Evolutionary conservation across 148 eudicot genomes (phyloP), one percentile per base, ranked within the genome.

Genomic region (Limonium bicolor): DNA sequence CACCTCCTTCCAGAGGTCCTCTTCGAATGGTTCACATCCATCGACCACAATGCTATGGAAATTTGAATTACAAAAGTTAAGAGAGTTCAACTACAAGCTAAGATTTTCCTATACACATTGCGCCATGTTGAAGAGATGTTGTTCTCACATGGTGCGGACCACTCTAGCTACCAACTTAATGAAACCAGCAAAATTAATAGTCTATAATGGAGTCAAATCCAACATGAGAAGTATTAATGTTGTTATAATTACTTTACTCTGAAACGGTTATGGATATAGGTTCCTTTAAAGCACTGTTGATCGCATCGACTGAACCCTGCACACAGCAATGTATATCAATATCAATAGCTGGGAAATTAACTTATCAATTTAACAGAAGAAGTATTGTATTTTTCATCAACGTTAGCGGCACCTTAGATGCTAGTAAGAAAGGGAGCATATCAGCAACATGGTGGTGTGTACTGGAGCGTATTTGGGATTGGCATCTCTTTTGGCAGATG

Each of bases 1-100:
- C 50, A 90, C 67, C 58, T 84, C 95, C 60, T 69, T 82, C 99
- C 99, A 90, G 45, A 80, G 41, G 59, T 90, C 99, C 68, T 87
- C 96, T 25, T 78, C 39, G 74, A 66, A 90, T 20, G 93, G 80
- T 61, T 63, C 75, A 58, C 95, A 85, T 29, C 99, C 93, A 51
- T 75, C 85, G 38, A 90, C 85, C 39, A 80, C 64, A 27, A 90
- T 78, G 59, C 96, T 88, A n/a, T n/a, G 80, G 44, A 45, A 55
- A 23, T 48, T 46, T 41, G 5, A 37, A 27, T 18, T 32, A 4
- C 24, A 30, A 28, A 23, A 40, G 20, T 30, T 11, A 28, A 41
- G 22, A 40, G 14, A 0, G 12, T 18, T 13, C 2, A 15, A 2
- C 29, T 24, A 26, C 7, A 10, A 46, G 6, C n/a, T n/a, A n/a